Evolutionary conservation across 83 land plant species (phyloP).

Genomic region (Picea abies): DNA sequence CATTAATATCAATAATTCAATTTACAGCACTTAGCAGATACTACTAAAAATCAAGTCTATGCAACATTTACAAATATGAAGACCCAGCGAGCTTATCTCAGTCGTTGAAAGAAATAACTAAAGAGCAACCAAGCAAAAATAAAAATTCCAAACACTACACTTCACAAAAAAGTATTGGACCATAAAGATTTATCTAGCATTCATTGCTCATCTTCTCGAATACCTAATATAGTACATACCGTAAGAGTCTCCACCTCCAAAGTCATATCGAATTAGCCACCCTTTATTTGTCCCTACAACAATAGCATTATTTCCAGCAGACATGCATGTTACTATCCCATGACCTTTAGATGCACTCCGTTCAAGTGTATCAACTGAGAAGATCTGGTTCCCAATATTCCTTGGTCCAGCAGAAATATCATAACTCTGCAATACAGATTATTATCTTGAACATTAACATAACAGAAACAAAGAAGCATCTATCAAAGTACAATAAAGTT

Average conservation of each 20-base stretch:
- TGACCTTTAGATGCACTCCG: conserved; percentile 76
- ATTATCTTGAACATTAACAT: neutral
- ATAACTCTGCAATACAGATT: conserved; percentile 4
- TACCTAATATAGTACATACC: conserved; percentile 32
- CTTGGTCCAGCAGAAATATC: conserved; percentile 19
- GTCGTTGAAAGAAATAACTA: too few relatives aligned
- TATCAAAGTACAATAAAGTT: neutral
- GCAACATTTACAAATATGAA: too few relatives aligned
- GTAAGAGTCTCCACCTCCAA: conserved; percentile 62
- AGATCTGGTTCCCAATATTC: conserved; percentile 54
- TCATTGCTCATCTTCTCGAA: too few relatives aligned
- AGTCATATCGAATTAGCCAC: conserved; percentile 91
- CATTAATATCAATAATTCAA: too few relatives aligned
- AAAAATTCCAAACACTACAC: too few relatives aligned
- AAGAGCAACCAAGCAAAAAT: too few relatives aligned
- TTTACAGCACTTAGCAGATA: too few relatives aligned
- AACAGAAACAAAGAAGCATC: neutral
- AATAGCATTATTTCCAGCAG: conserved; percentile 94
- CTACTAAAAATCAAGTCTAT: too few relatives aligned
- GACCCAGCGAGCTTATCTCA: too few relatives aligned
- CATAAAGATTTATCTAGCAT: too few relatives aligned
- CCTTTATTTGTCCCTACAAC: conserved; percentile 85
- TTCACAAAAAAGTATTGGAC: too few relatives aligned
- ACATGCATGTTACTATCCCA: conserved; percentile 79
- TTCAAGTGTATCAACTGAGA: conserved; percentile 77